Base-by-base conservation (phyloP, 768 basidiomycete species). In the Xerocomus potaroensis region DNA sequence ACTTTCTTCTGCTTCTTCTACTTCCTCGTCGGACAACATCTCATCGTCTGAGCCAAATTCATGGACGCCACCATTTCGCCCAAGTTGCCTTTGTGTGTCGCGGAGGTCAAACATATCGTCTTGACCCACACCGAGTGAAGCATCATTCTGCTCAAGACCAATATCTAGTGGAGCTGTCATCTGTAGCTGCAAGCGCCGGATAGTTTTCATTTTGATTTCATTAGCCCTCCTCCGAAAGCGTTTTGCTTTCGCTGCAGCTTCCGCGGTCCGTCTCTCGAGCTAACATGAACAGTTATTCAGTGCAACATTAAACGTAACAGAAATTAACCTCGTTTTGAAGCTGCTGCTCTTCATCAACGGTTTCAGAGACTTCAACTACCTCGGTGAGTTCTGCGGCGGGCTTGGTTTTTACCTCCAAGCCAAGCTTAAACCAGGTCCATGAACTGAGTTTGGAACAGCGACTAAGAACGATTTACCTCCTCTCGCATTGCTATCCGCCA, bases 161-260 rank as follows among this genome's bases (percentile, higher is more conserved):
- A 98, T 93, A 57, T 97, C 96, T 55, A 94, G 72, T n/a, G 96
- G 96, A 16, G 92, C 91, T 11, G 88, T 90, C 96, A 99, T 99
- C 61, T 90, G 86, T 37, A 98, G 76, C 63, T 98, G 96, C 81
- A 98, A 87, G 43, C 94, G 86, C 61, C 91, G 90, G 32, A 98
- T 84, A 1, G 91, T 89, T 54, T 86, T 81, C 23, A 79, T 75
- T 68, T 88, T 91, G 60, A 88, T 73, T 70, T 98, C 96, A 67
- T 97, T 97, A 2, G 84, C 81, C 29, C 83, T 79, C 44, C 92
- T 80, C 43, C 88, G 79, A 56, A 91, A 87, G 8, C 88, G 84
- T 64, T 91, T 92, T 32, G 77, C 64, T 38, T 83, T 80, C 23
- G 84, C 79, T 32, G 77, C 73, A 24, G 79, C 84, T 68, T 91